Evolutionary conservation across 202 grass and related monocot species (phyloP), one percentile per base, ranked within the genome.

Genomic region (Zizania palustris): DNA sequence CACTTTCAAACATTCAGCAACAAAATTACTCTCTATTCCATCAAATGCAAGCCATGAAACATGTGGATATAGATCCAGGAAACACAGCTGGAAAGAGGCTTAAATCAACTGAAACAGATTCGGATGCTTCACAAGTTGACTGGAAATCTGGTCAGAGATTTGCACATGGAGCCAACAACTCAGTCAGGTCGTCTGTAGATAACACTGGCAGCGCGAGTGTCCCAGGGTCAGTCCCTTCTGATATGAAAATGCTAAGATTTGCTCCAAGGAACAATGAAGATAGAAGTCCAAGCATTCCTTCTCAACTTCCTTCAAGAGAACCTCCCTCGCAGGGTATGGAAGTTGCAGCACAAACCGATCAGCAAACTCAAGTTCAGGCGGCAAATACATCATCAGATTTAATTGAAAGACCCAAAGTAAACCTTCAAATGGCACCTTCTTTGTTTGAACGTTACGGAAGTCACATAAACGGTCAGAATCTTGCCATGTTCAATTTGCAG

Each of bases 401-500:
- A 84, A 55, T 82, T 50, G 87, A 85, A 85, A 83, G 83, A 13
- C 76, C 89, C 11, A 84, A 83, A 53, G 89, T 96, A 76, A 99
- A 87, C 79, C 92, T 90, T 87, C 96, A 93, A 70, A 99, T 99
- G 86, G 90, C 90, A 75, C 92, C 96, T 63, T 96, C 92, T 71
- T 96, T 90, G 96, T 96, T 96, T 86, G 92, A 83, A 60, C 92
- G 89, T 49, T 89, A 93, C 20, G 90, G 85, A 74, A 90, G 49
- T 68, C 84, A 96, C 65, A 85, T 84, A 89, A 99, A 93, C 58
- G 92, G 90, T 61, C 82, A 87, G 50, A 96, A 80, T 77, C 53
- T 85, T 84, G 62, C 90, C 28, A 14, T 81, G 53, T 86, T 85
- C 33, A 89, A 85, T 53, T 76, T 55, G 2, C 96, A 93, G 79